Conservation (phyloP, 2,329 filamentous ascomycete species). For the Arthrobotrys megalospora region DNA sequence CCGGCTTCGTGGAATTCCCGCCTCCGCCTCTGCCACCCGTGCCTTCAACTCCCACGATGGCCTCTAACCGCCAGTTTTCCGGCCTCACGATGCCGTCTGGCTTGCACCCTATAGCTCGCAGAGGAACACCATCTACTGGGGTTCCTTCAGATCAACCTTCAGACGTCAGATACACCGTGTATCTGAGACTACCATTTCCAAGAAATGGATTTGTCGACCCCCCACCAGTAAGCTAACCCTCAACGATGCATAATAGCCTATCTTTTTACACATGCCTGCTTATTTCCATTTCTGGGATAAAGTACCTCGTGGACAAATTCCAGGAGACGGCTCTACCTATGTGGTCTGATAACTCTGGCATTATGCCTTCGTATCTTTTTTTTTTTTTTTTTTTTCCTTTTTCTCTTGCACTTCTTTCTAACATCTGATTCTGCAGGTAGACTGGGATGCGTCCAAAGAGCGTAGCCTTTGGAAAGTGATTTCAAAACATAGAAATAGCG, state of each 20-base stretch:
- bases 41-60: constrained; percentile 51
- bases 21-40: constrained; percentile 52
- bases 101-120: constrained; percentile 39
- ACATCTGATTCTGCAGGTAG: constrained; percentile 74
- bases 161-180: constrained; percentile 77
- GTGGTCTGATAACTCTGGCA: constrained; percentile 7
- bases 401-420: background rate
- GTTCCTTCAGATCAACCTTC: constrained; percentile 41
- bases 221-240: constrained; percentile 76
- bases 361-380: background rate
- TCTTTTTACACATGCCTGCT: constrained; percentile 25
- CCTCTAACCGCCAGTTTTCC: constrained; percentile 53
- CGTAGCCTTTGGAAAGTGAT: constrained; percentile 90
- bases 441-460: constrained; percentile 91
- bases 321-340: background rate
- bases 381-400: constrained; percentile 27
- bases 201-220: constrained; percentile 92
- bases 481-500: constrained; percentile 82
- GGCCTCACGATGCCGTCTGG: constrained; percentile 47
- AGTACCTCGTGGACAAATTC: constrained; percentile 14
- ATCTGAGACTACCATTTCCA: constrained; percentile 89
- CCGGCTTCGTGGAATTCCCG: constrained; percentile 50
- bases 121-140: constrained; percentile 46
- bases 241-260: constrained; percentile 11
- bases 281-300: constrained; percentile 18